A percentile compares a stretch with the other conserved stretches of the same genome.
These are phyloP conservation scores for Penicillium paradoxum DNA, from an alignment of 495 filamentous ascomycete genomes.

Conservation along the genomic window DNA sequence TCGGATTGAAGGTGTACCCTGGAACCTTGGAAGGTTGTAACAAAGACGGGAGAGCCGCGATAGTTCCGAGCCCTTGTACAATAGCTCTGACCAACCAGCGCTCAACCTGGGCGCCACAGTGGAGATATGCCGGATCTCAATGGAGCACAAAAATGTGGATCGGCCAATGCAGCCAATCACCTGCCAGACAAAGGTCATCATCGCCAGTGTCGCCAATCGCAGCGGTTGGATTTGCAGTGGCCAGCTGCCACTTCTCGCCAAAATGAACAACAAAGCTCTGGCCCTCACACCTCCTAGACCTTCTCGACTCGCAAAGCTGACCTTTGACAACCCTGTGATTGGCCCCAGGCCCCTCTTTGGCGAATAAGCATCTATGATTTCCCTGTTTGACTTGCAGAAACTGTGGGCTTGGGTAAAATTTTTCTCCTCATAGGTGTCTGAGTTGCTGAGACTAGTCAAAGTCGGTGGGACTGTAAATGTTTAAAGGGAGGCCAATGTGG, in stretches of 20 bases:
- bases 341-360: constrained; percentile 1
- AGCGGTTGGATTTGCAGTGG: constrained; percentile 2
- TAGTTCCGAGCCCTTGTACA: background rate
- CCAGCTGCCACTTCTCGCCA: background rate
- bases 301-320: constrained; percentile 11
- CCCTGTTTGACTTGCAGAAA: constrained; percentile 6
- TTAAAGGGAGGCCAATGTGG: constrained; percentile 15
- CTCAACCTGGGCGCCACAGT: background rate
- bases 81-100: background rate
- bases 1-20: too few species aligned
- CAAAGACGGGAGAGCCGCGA: background rate
- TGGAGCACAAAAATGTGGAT: background rate
- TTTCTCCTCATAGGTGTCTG: background rate
- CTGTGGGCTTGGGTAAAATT: constrained; percentile 1
- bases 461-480: background rate
- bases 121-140: background rate
- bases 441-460: constrained; percentile 9
- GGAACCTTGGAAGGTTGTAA: background rate
- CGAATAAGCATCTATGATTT: constrained; percentile 11
- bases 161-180: constrained; percentile 10
- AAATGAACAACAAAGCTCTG: background rate
- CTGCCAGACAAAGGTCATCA: constrained; percentile 11
- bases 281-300: background rate
- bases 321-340: constrained; percentile 16
- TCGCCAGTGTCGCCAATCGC: constrained; percentile 3